These are phyloP conservation scores for Trichoderma orchidacearum DNA, from an alignment of 495 filamentous ascomycete species.

Conservation along the genomic window DNA sequence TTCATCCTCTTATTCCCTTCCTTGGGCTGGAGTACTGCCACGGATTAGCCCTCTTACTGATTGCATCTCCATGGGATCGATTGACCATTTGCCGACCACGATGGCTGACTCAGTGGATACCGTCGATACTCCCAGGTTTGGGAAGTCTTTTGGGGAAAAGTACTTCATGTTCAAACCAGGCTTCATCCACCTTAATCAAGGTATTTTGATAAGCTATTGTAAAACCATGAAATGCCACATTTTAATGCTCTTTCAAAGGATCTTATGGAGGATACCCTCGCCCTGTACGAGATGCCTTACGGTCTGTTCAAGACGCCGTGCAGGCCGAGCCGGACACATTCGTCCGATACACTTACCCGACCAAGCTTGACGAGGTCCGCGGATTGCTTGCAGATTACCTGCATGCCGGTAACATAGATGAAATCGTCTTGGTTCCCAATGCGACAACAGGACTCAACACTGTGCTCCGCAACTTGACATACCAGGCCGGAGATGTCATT, in stretches of 20 bases:
- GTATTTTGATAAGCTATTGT: too few species aligned
- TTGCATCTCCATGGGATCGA: too few species aligned
- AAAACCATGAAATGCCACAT: not conserved
- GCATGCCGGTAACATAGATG: conserved; percentile 12
- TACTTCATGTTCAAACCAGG: not conserved
- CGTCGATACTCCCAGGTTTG: not conserved
- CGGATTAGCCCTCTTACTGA: not conserved
- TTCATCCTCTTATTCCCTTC: too few species aligned
- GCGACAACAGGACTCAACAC: conserved; percentile 64
- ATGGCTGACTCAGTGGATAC: not conserved
- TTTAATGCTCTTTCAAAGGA: not conserved
- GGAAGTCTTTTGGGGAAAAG: not conserved
- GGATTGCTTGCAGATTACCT: not conserved
- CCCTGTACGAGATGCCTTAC: not conserved
- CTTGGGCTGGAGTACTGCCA: too few species aligned
- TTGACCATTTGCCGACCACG: not conserved
- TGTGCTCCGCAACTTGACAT: conserved; percentile 53
- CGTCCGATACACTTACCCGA: not conserved
- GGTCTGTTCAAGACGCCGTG: not conserved
- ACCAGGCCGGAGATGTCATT: conserved; percentile 40
- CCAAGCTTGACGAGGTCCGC: not conserved
- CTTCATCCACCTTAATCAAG: not conserved
- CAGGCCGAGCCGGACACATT: not conserved
- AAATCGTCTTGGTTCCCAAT: conserved; percentile 63
- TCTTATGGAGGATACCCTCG: not conserved